phyloP scores from a whole-genome alignment of 352 stramenopile genomes.

The Globisporangium paroecandrum region DNA sequence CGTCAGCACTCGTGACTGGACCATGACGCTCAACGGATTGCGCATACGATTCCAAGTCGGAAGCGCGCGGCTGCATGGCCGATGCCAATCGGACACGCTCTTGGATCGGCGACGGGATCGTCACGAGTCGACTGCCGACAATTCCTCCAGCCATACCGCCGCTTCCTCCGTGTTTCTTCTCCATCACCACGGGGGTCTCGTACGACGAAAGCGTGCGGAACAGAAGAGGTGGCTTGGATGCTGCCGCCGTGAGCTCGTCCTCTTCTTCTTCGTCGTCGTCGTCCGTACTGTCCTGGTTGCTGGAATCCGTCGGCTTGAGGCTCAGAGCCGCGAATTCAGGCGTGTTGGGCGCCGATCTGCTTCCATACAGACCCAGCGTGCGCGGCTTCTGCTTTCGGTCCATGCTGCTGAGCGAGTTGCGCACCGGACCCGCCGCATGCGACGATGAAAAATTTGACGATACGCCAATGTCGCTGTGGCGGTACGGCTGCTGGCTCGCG shows the following conservation, averaged over 20 bases:
- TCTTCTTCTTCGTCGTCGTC: conserved; percentile 37
- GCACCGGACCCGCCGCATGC: background rate
- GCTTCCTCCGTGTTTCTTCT: conserved; percentile 34
- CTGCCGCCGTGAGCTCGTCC: conserved; percentile 20
- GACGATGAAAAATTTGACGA: background rate
- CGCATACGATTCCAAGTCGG: conserved; percentile 58
- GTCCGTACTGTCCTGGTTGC: conserved; percentile 36
- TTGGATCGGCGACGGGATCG: conserved; percentile 61
- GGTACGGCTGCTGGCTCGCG: conserved; percentile 15
- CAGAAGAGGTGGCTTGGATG: conserved; percentile 42
- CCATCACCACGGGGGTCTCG: conserved; percentile 64
- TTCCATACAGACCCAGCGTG: conserved; percentile 21
- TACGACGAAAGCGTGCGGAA: conserved; percentile 80
- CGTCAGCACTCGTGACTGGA: conserved; percentile 17
- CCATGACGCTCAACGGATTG: conserved; percentile 15
- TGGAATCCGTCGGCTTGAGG: conserved; percentile 19
- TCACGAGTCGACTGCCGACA: conserved; percentile 20
- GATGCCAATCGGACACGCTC: conserved; percentile 56
- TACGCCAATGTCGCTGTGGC: conserved; percentile 23
- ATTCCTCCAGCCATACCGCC: conserved; percentile 6
- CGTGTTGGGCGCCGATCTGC: conserved; percentile 44
- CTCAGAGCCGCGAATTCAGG: conserved; percentile 33
- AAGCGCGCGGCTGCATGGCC: conserved; percentile 34
- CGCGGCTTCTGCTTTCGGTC: conserved; percentile 14
- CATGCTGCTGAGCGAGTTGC: conserved; percentile 32